phyloP scores from a whole-genome alignment of 2,329 filamentous ascomycete species.

The Cordyceps militaris region DNA sequence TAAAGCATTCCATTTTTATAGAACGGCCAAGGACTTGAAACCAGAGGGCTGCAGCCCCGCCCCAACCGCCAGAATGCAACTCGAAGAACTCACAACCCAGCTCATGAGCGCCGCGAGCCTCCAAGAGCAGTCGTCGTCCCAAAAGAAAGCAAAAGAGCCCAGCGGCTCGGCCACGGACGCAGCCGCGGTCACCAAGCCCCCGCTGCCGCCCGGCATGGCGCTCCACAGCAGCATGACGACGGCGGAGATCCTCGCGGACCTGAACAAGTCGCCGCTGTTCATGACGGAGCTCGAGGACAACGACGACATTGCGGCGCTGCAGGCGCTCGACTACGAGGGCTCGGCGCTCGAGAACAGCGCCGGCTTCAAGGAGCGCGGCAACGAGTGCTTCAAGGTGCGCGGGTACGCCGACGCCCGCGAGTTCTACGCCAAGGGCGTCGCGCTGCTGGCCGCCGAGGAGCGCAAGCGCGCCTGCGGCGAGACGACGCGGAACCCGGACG shows the following conservation, averaged over 20 bases:
- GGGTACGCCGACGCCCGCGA: slow-evolving; percentile 79
- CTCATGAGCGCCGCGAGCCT: slow-evolving; percentile 20
- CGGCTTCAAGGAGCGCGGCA: slow-evolving; percentile 87
- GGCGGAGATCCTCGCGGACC: slow-evolving; percentile 49
- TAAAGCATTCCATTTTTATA: not conserved
- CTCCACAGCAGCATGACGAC: slow-evolving; percentile 38
- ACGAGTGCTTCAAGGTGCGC: slow-evolving; percentile 72
- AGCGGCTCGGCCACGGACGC: slow-evolving; percentile 6
- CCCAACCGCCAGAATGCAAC: slow-evolving; percentile 24
- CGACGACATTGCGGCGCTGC: slow-evolving; percentile 74
- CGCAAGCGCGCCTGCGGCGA: slow-evolving; percentile 40
- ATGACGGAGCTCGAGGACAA: slow-evolving; percentile 87
- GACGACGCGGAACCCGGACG: slow-evolving; percentile 24
- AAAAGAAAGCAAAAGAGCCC: not conserved
- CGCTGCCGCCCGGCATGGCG: slow-evolving; percentile 39
- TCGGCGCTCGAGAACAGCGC: slow-evolving; percentile 73
- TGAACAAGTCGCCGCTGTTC: slow-evolving; percentile 71
- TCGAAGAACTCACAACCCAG: slow-evolving; percentile 38
- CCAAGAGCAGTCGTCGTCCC: not conserved
- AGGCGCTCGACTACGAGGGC: slow-evolving; percentile 88
- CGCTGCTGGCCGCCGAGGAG: slow-evolving; percentile 61
- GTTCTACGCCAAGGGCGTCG: slow-evolving; percentile 84
- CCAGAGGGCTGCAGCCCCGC: not conserved
- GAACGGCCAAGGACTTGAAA: not conserved
- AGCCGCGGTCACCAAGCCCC: slow-evolving; percentile 28